Evolutionary conservation across 495 filamentous ascomycete species (phyloP).

Genomic region (Penicillium roqueforti): DNA sequence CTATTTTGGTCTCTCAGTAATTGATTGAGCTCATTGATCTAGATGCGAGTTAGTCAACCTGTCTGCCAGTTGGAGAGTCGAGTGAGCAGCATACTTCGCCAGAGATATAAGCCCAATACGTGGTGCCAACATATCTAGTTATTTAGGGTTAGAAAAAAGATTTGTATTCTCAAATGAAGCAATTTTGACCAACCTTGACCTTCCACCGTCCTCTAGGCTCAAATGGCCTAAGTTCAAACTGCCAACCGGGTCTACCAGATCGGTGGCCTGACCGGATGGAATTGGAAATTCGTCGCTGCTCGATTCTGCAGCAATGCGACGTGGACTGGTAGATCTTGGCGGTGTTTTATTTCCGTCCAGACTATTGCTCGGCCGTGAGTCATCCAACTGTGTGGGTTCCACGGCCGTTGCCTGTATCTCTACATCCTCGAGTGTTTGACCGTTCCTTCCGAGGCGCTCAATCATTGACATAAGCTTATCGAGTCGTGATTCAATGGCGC

Average conservation of each 20-base stretch:
- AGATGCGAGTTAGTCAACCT: neutral
- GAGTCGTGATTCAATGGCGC: constrained; percentile 41
- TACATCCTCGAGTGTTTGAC: constrained; percentile 26
- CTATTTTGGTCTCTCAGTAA: constrained; percentile 41
- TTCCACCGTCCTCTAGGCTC: constrained; percentile 45
- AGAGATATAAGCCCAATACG: constrained; percentile 52
- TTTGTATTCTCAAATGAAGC: neutral
- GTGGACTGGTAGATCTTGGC: constrained; percentile 32
- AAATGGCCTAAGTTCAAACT: constrained; percentile 46
- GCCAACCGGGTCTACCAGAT: constrained; percentile 44
- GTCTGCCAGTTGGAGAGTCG: neutral
- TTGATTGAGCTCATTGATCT: constrained; percentile 49
- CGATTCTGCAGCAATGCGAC: constrained; percentile 31
- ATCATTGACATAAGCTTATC: constrained; percentile 48
- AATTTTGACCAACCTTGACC: constrained; percentile 34
- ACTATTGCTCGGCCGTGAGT: constrained; percentile 17
- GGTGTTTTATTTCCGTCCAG: constrained; percentile 12
- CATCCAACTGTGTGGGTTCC: constrained; percentile 18
- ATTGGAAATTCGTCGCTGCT: constrained; percentile 46
- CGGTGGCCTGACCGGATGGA: constrained; percentile 42
- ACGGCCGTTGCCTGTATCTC: constrained; percentile 21
- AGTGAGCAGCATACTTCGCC: constrained; percentile 35
- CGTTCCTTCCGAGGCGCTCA: constrained; percentile 35
- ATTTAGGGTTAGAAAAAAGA: constrained; percentile 3
- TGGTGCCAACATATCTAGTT: constrained; percentile 47